These are phyloP conservation scores for Pleurotus pulmonarius DNA, from an alignment of 768 basidiomycete genomes.

Conservation along the genomic window DNA sequence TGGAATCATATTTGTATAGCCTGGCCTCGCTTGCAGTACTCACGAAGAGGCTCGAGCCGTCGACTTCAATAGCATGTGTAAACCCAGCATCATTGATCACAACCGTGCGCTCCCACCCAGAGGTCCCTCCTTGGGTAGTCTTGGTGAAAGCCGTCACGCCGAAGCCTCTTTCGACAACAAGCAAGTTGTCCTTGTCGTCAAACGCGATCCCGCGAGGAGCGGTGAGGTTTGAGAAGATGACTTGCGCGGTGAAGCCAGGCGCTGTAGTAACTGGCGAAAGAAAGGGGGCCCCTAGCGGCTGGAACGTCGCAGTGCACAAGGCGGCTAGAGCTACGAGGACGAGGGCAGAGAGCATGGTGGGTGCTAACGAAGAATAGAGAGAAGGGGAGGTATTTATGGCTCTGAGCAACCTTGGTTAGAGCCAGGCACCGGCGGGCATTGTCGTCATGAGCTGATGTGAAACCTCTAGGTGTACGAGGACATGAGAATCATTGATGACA, in stretches of 20 bases:
- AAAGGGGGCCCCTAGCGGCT: constrained; percentile 27
- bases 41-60: constrained; percentile 30
- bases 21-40: constrained; percentile 33
- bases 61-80: constrained; percentile 40
- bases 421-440: neutral
- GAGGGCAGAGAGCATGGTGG: neutral
- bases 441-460: too few relatives aligned
- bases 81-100: constrained; percentile 31
- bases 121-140: constrained; percentile 10
- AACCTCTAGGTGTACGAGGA: too few relatives aligned
- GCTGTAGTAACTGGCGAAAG: constrained; percentile 30
- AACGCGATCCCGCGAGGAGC: constrained; percentile 38
- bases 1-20: constrained; percentile 31
- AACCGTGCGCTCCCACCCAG: constrained; percentile 34
- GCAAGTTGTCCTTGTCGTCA: constrained; percentile 32
- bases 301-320: constrained; percentile 19
- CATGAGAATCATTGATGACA: too few relatives aligned
- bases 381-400: too few relatives aligned
- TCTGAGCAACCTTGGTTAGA: too few relatives aligned
- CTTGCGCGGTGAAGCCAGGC: constrained; percentile 28
- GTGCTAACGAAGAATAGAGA: too few relatives aligned
- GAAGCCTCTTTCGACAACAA: constrained; percentile 39
- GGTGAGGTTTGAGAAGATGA: constrained; percentile 38
- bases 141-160: constrained; percentile 36
- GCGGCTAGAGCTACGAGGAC: neutral